phyloP scores from a whole-genome alignment of 2,329 filamentous ascomycete genomes.

The Microsporum audouinii region DNA sequence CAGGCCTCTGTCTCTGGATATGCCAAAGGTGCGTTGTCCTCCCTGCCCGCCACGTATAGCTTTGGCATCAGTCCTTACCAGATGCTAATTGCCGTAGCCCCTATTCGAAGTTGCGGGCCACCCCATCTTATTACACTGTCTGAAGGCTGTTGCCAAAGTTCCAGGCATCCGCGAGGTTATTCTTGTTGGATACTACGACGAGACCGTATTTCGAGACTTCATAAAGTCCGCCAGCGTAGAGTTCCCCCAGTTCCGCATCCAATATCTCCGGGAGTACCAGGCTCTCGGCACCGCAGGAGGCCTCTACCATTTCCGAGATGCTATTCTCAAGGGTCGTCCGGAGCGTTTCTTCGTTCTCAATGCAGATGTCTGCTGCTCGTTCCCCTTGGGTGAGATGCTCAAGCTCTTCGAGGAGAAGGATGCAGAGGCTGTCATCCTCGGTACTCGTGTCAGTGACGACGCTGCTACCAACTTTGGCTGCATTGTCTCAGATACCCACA shows the following conservation, averaged over 20 bases:
- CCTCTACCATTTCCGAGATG: constrained; percentile 97
- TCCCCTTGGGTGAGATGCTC: constrained; percentile 92
- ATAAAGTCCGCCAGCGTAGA: constrained; percentile 80
- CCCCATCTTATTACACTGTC: constrained; percentile 95
- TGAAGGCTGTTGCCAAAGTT: constrained; percentile 81
- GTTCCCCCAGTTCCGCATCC: constrained; percentile 79
- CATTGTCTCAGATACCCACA: constrained; percentile 89
- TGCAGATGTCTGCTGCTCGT: constrained; percentile 97
- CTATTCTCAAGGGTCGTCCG: constrained; percentile 88
- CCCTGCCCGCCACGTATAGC: constrained; percentile 1
- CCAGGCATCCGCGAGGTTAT: constrained; percentile 90
- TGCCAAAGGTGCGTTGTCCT: constrained; percentile 63
- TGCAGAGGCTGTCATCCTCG: constrained; percentile 90
- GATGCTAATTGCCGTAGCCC: constrained; percentile 45
- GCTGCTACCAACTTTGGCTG: constrained; percentile 94
- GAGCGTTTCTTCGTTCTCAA: constrained; percentile 96
- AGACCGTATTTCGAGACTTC: constrained; percentile 92
- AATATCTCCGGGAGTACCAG: constrained; percentile 95
- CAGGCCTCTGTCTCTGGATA: constrained; percentile 84
- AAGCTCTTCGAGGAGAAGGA: constrained; percentile 88
- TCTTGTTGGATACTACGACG: constrained; percentile 98
- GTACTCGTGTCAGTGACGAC: constrained; percentile 81
- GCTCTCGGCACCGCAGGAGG: constrained; percentile 91
- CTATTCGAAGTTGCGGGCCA: constrained; percentile 98
- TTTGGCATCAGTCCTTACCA: constrained; percentile 9